These are phyloP conservation scores for Uronychia binucleata DNA, from an alignment of 73 alveolate genomes.

Conservation along the genomic window DNA sequence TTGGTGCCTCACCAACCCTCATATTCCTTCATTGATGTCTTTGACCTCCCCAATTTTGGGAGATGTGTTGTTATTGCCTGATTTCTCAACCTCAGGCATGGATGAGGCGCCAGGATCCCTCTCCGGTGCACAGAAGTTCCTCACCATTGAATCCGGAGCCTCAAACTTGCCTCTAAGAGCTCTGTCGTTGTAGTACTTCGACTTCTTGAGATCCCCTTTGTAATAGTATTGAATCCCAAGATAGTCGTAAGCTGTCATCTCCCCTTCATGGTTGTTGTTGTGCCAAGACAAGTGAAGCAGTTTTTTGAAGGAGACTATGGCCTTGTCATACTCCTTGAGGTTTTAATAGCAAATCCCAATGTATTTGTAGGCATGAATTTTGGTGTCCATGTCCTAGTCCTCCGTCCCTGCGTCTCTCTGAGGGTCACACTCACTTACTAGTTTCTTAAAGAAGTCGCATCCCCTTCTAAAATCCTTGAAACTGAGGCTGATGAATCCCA, in stretches of 20 bases:
- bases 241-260: slow-evolving; percentile 40
- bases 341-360: slow-evolving; percentile 53
- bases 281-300: slow-evolving; percentile 48
- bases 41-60: not conserved
- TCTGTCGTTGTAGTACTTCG: slow-evolving; percentile 39
- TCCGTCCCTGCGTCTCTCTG: not conserved
- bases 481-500: not conserved
- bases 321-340: slow-evolving; percentile 48
- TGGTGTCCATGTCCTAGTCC: slow-evolving; percentile 48
- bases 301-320: slow-evolving; percentile 50
- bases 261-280: slow-evolving; percentile 28
- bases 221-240: slow-evolving; percentile 34
- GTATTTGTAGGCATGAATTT: slow-evolving; percentile 36
- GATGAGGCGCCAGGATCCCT: no score
- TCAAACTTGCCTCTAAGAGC: slow-evolving; percentile 46
- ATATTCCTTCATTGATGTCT: not conserved
- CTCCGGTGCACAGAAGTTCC: slow-evolving; percentile 12
- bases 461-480: not conserved
- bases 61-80: no score
- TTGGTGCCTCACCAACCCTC: not conserved
- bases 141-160: slow-evolving; percentile 32
- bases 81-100: not conserved
- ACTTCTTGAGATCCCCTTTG: slow-evolving; percentile 22
- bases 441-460: not conserved
- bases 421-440: not conserved